Percentiles rank a stretch among this genome's conserved stretches.
Conservation (phyloP, 2,329 filamentous ascomycete species). For the Aspergillus sp. region DNA sequence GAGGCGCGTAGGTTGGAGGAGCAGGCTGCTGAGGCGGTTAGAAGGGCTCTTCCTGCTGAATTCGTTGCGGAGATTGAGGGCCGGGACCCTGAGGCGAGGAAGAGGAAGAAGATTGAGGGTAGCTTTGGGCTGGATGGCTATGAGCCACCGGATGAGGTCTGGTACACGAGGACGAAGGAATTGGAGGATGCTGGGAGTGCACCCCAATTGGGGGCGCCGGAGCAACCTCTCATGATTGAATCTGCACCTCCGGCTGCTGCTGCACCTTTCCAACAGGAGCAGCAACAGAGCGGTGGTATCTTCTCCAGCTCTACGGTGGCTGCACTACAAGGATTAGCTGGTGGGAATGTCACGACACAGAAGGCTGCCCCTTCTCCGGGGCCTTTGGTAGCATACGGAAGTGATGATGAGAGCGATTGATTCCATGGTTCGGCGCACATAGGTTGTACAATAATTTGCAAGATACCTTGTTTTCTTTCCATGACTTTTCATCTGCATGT, state of each 20-base stretch:
- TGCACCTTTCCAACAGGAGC: conserved; percentile 18
- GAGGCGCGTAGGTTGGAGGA: conserved; percentile 87
- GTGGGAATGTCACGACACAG: conserved; percentile 38
- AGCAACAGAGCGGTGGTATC: conserved; percentile 55
- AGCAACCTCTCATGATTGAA: conserved; percentile 43
- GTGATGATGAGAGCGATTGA: conserved; percentile 71
- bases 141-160: conserved; percentile 87
- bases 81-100: conserved; percentile 75
- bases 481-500: conserved; percentile 7
- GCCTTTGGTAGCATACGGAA: conserved; percentile 81
- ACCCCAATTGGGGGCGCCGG: conserved; percentile 46
- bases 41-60: conserved; percentile 76
- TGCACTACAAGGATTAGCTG: conserved; percentile 58
- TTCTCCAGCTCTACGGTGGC: conserved; percentile 76
- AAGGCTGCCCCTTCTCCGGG: conserved; percentile 46
- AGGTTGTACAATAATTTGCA: conserved; percentile 26
- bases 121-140: conserved; percentile 85
- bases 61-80: conserved; percentile 94
- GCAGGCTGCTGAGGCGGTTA: conserved; percentile 89
- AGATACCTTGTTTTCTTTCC: conserved; percentile 22
- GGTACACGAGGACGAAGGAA: conserved; percentile 74
- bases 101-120: conserved; percentile 82
- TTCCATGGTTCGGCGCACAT: conserved; percentile 6
- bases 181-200: conserved; percentile 56
- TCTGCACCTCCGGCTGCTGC: conserved; percentile 36